Evolutionary conservation across 2,329 filamentous ascomycete species (phyloP).

Genomic region (Penicillium verrucosum): DNA sequence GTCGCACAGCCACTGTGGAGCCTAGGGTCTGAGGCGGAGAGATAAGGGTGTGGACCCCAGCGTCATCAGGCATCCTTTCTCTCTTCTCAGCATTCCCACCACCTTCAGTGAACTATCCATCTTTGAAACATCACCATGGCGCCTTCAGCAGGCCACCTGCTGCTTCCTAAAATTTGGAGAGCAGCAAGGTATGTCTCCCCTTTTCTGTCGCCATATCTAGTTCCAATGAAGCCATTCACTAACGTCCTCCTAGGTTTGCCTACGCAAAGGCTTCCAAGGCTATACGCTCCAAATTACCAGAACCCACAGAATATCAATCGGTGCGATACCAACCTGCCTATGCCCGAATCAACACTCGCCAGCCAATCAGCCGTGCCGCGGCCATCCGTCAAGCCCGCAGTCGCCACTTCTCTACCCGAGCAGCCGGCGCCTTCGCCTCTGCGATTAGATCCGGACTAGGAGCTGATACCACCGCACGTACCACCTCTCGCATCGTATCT

Average conservation of each 20-base stretch:
- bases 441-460: constrained; percentile 42
- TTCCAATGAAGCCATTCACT: constrained; percentile 20
- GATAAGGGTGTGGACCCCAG: constrained; percentile 16
- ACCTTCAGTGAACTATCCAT: constrained; percentile 11
- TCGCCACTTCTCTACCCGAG: constrained; percentile 60
- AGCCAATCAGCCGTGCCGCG: constrained; percentile 60
- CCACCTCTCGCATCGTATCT: constrained; percentile 54
- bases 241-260: constrained; percentile 41
- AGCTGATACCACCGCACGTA: constrained; percentile 53
- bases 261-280: constrained; percentile 47
- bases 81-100: constrained; percentile 9
- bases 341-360: constrained; percentile 52
- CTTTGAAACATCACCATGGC: constrained; percentile 39
- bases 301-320: constrained; percentile 37
- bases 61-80: constrained; percentile 29
- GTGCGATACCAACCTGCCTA: constrained; percentile 59
- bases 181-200: constrained; percentile 42
- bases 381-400: constrained; percentile 63
- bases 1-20: constrained; percentile 17
- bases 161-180: constrained; percentile 50
- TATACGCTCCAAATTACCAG: constrained; percentile 43
- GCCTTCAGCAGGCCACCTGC: constrained; percentile 48
- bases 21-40: constrained; percentile 14
- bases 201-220: background rate
- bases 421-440: constrained; percentile 50